Evolutionary conservation across 2,329 filamentous ascomycete genomes (phyloP).

Genomic region (Grosmannia serpens): DNA sequence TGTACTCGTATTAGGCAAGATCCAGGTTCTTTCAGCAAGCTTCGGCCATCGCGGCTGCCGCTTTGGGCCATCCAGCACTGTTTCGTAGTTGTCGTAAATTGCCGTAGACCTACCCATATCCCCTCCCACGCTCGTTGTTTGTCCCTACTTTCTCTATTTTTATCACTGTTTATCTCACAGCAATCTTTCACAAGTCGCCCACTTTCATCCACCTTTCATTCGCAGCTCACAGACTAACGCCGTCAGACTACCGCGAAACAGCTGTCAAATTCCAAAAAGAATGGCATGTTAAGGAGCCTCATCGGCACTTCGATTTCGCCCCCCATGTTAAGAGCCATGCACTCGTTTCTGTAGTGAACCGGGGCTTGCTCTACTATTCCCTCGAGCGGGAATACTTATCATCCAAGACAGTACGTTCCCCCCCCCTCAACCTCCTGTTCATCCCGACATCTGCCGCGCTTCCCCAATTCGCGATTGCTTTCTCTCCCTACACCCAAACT

Average conservation of each 20-base stretch:
- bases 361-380: constrained; percentile 49
- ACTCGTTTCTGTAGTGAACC: constrained; percentile 51
- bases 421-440: background rate
- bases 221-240: constrained; percentile 6
- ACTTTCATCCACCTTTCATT: background rate
- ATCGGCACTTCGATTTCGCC: constrained; percentile 52
- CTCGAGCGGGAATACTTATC: constrained; percentile 40
- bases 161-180: background rate
- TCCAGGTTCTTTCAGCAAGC: no score
- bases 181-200: background rate
- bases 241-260: constrained; percentile 53
- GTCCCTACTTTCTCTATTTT: background rate
- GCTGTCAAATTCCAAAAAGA: constrained; percentile 58
- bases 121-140: constrained; percentile 7
- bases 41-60: background rate
- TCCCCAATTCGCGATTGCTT: background rate
- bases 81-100: constrained; percentile 22
- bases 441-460: constrained; percentile 3
- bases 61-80: background rate
- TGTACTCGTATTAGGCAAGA: no score
- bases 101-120: constrained; percentile 4
- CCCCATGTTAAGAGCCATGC: constrained; percentile 54
- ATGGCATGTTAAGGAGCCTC: constrained; percentile 52
- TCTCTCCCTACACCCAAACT: background rate
- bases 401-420: constrained; percentile 36